Evolutionary conservation across 179 eudicot species (phyloP).

Genomic region (Vitellaria paradoxa): DNA sequence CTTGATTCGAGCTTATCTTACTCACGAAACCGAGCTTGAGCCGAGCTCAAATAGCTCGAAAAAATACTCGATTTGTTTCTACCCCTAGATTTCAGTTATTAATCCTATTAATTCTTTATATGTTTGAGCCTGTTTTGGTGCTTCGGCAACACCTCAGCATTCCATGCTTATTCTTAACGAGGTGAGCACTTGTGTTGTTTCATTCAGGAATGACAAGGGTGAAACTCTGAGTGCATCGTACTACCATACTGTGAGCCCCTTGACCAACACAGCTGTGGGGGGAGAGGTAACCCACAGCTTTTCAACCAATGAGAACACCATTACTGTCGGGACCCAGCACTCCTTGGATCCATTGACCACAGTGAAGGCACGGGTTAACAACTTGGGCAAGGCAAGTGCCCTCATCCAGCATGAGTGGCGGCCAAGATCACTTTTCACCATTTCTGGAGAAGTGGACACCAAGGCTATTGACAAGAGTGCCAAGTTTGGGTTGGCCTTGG

Average conservation of each 20-base stretch:
- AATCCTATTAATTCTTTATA: background rate
- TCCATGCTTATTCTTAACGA: background rate
- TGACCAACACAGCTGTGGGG: slow-evolving; percentile 30
- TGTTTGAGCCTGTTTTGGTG: background rate
- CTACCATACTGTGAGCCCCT: slow-evolving; percentile 32
- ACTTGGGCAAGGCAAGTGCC: slow-evolving; percentile 35
- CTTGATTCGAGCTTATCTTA: no score
- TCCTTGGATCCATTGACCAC: slow-evolving; percentile 38
- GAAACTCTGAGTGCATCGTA: slow-evolving; percentile 30
- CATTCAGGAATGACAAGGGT: slow-evolving; percentile 37
- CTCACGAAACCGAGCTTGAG: no score
- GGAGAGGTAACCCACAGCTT: slow-evolving; percentile 31
- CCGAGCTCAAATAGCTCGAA: no score
- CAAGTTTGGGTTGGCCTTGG: slow-evolving; percentile 31
- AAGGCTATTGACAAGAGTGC: slow-evolving; percentile 27
- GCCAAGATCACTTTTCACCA: slow-evolving; percentile 27
- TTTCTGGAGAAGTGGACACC: slow-evolving; percentile 32
- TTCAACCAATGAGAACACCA: slow-evolving; percentile 28
- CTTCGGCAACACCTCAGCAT: background rate
- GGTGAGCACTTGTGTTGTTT: background rate
- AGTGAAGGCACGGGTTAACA: slow-evolving; percentile 35
- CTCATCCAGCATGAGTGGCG: slow-evolving; percentile 41
- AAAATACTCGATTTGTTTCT: no score
- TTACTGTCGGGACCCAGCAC: slow-evolving; percentile 40
- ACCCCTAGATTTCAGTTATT: background rate